Base-by-base conservation (phyloP, 208 protist species). In the Leishmania lainsoni region DNA sequence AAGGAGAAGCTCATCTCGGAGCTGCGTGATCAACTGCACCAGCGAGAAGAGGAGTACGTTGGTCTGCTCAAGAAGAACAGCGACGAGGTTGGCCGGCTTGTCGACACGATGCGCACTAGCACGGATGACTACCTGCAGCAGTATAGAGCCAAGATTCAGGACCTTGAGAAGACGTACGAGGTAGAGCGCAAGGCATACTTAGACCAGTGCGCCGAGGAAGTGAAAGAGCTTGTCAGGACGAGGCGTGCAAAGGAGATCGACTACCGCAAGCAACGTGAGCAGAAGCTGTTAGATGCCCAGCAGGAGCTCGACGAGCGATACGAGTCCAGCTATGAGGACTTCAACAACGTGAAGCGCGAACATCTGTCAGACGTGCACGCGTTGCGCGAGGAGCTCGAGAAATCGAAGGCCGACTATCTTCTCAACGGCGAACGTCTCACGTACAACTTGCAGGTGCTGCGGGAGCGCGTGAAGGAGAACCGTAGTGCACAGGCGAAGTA, bases 361-460 rank as follows among this genome's bases (percentile, higher is more conserved):
- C 91, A 98, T 29, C 88, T 96, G 59, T 86, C 90, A 8, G 95
- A 99, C 51, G 98, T 99, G 83, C 92, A 98, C 83, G 85, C 82
- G 14, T 93, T 99, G 26, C 93, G 94, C 65, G 91, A 98, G 85
- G 94, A 99, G 86, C 89, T 98, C 16, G 98, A 99, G 79, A 97
- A 98, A 80, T 98, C 98, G 80, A 95, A 98, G 75, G 90, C 96
- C 9, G 96, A 98, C 86, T 99, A 98, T 83, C 91, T 98, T 54
- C 95, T 99, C 71, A 99, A 99, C 83, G 95, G 92, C 26, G 96
- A 99, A 86, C 98, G 98, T 48, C 93, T 99, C 39, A 97, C 95
- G 58, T 99, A 99, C 92, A 99, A 99, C 91, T 84, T 99, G 75
- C 96, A 98, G 80, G 96, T 99, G 54, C 94, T 99, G 66, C 90